Evolutionary conservation across 257 asterid species (phyloP), one percentile per base, ranked within the genome.

Genomic region (Solanum pennellii): DNA sequence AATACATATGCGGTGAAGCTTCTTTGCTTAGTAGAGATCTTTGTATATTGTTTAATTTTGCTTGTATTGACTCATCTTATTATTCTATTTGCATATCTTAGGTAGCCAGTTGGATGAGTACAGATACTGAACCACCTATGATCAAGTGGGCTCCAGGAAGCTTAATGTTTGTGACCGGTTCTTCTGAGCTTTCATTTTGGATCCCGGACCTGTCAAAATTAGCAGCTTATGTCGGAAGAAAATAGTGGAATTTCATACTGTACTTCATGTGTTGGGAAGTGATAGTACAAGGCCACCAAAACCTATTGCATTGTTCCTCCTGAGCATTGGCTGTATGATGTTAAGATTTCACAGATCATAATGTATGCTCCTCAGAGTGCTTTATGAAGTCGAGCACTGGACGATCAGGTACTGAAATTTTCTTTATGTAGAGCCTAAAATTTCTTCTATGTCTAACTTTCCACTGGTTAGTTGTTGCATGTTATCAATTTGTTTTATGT

Each of bases 41-140:
- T 13, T 23, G 56, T 14, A 42, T 56, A 39, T 35, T 73, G 66
- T 44, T 33, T 47, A 42, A 86, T 23, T 31, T 14, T 49, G 74
- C 87, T 77, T 83, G 68, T n/a, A 49, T 35, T 25, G 68, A 56
- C 23, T 45, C 31, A 37, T 59, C 75, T 62, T 23, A 77, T 47
- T 18, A 85, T 76, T 12, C 49, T 84, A 56, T 77, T 69, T 87
- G 82, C 60, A 83, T 89, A 84, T 82, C 80, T 86, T 90, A 96
- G 99, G 98, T 94, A 68, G 96, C 98, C 86, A 94, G 98, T 92
- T 97, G 99, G 99, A 87, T 92, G 98, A 96, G 99, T 88, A 92
- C 95, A 39, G 97, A 96, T 90, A 92, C 93, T 18, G 97, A 96
- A 87, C 97, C 99, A 4, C 98, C 99, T 35, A 96, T 93, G 82